Evolutionary conservation across 78 protist species (phyloP), one percentile per base, ranked within the genome.

Genomic region (Trichosphaerium sp.): DNA sequence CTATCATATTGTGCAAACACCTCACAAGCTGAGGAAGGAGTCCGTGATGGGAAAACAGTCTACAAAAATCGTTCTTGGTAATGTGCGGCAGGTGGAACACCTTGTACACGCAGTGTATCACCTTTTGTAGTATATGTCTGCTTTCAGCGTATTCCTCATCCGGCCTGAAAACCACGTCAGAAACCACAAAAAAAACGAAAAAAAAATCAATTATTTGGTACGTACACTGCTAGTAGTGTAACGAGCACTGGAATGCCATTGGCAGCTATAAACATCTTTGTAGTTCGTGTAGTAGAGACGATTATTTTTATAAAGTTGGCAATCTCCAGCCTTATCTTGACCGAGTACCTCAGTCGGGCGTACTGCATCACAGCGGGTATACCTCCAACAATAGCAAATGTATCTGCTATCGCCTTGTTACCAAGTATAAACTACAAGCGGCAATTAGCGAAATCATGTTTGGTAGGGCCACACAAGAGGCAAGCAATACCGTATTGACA

Each of bases 221-320:
- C n/a, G n/a, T n/a, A 60, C 43, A 62, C 60, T 26, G 56, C 52
- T 10, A 89, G 48, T 63, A 87, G 64, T 35, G 68, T 81, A 18
- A 85, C 88, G 3, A 89, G 59, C 18, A 84, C 76, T 0, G 94
- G 94, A 49, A 86, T 29, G 49, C 94, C 94, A 10, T 80, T 69
- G 55, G 89, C 87, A 1, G 94, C 87, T 25, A 89, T 81, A 57
- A 89, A 84, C 92, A 89, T 89, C 60, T 86, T 87, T 7, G 76
- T 48, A 7, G 92, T 75, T 32, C 68, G 55, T 3, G 84, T 47
- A 3, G 84, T 69, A 18, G 64, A 51, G 21, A 82, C 66, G 81
- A 89, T 75, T 47, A 76, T 63, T 34, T 64, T 71, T 8, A 87
- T 32, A 43, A 89, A 88, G 0, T 32, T 15, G n/a, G 89, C 88